Conservation (phyloP, 2,329 filamentous ascomycete species). For the Cladorrhinum sp. region DNA sequence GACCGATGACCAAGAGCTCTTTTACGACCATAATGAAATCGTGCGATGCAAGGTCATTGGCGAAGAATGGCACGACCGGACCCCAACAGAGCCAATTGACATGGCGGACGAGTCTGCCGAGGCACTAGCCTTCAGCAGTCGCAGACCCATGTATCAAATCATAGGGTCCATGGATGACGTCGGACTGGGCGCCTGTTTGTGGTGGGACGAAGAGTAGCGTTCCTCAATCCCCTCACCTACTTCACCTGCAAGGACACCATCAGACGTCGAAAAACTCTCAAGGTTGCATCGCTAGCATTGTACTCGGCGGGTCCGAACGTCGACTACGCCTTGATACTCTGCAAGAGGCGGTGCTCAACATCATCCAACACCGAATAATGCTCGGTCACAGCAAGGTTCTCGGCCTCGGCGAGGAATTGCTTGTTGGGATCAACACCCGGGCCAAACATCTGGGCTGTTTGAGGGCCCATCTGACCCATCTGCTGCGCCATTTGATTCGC, state of each 20-base stretch:
- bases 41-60: conserved; percentile 82
- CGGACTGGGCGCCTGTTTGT: conserved; percentile 60
- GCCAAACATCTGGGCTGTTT: conserved; percentile 73
- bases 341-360: conserved; percentile 79
- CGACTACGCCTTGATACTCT: conserved; percentile 44
- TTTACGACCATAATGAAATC: conserved; percentile 85
- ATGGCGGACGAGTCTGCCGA: conserved; percentile 51
- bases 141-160: conserved; percentile 70
- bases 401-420: conserved; percentile 85
- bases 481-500: conserved; percentile 90
- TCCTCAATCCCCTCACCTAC: not conserved
- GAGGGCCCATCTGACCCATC: conserved; percentile 76
- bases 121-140: conserved; percentile 40
- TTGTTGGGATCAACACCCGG: conserved; percentile 95
- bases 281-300: not conserved
- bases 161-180: conserved; percentile 62
- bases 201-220: conserved; percentile 51
- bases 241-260: not conserved
- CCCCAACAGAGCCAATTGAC: conserved; percentile 64
- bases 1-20: conserved; percentile 69
- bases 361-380: conserved; percentile 89
- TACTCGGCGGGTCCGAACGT: not conserved
- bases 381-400: conserved; percentile 93
- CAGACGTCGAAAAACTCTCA: not conserved
- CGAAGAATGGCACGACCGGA: conserved; percentile 89